phyloP scores from a whole-genome alignment of 768 basidiomycete genomes.

The Fomitopsis serialis region DNA sequence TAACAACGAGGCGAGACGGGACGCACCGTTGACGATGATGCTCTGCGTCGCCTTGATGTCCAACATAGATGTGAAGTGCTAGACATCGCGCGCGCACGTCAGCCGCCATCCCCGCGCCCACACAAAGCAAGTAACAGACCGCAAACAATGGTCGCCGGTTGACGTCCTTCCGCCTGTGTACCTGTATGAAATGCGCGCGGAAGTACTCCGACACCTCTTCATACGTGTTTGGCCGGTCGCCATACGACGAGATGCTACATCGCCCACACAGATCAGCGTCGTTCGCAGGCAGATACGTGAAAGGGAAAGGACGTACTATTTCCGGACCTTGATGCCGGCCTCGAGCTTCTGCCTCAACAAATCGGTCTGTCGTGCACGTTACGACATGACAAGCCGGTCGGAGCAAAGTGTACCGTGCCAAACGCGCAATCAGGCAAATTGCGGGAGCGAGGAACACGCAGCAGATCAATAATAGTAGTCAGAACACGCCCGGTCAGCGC shows the following conservation, averaged over 20 bases:
- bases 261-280: not conserved
- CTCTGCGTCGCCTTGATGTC: slow-evolving; percentile 81
- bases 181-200: slow-evolving; percentile 82
- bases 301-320: slow-evolving; percentile 53
- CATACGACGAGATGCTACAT: slow-evolving; percentile 75
- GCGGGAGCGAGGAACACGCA: slow-evolving; percentile 3
- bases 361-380: slow-evolving; percentile 45
- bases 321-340: slow-evolving; percentile 60
- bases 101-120: slow-evolving; percentile 35
- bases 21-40: slow-evolving; percentile 73
- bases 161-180: slow-evolving; percentile 74
- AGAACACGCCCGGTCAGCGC: not conserved
- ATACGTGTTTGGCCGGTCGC: slow-evolving; percentile 75
- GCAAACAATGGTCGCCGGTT: slow-evolving; percentile 71
- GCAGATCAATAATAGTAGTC: not conserved
- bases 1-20: not conserved
- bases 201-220: slow-evolving; percentile 83
- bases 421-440: not conserved
- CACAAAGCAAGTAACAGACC: slow-evolving; percentile 40
- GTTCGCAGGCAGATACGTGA: not conserved
- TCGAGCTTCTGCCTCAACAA: slow-evolving; percentile 68
- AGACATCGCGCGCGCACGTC: slow-evolving; percentile 1
- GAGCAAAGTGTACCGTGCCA: not conserved
- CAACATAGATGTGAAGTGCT: slow-evolving; percentile 33
- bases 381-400: not conserved